phyloP scores from a whole-genome alignment of 495 filamentous ascomycete genomes.

The Talaromyces stipitatus region DNA sequence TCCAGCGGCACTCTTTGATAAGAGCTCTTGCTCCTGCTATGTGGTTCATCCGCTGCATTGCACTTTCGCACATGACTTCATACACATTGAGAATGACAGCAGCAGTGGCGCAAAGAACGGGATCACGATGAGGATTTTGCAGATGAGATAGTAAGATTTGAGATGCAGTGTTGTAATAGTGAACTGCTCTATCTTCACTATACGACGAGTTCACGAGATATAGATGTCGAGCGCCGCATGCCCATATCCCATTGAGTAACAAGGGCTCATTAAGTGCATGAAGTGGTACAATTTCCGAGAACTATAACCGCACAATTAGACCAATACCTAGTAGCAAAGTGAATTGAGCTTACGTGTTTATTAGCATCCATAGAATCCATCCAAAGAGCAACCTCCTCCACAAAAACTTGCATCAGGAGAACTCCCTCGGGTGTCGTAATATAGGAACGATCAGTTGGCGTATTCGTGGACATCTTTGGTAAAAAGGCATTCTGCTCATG shows the following conservation, averaged over 20 bases:
- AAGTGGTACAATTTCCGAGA: constrained; percentile 73
- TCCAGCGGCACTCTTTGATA: constrained; percentile 89
- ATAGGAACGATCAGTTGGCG: constrained; percentile 36
- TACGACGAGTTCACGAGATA: constrained; percentile 62
- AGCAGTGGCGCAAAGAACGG: constrained; percentile 78
- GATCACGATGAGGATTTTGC: constrained; percentile 77
- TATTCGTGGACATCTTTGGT: constrained; percentile 11
- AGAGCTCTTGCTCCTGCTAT: constrained; percentile 80
- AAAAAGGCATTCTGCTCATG: constrained; percentile 15
- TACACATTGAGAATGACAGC: constrained; percentile 88
- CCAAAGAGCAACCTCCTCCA: constrained; percentile 86
- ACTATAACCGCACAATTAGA: constrained; percentile 31
- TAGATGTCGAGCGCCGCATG: constrained; percentile 80
- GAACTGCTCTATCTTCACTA: constrained; percentile 65
- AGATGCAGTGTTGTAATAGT: constrained; percentile 79
- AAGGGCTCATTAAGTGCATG: constrained; percentile 77
- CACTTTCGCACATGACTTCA: constrained; percentile 78
- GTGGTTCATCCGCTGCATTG: constrained; percentile 73
- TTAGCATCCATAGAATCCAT: constrained; percentile 86
- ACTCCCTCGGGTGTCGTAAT: constrained; percentile 69
- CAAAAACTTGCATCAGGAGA: constrained; percentile 80
- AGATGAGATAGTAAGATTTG: constrained; percentile 62
- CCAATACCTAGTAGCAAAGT: too few relatives aligned
- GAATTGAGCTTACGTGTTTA: constrained; percentile 80
- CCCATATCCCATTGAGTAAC: constrained; percentile 85